Conservation (phyloP, 805 yeast genomes). For the Metschnikowia colocasiae region DNA sequence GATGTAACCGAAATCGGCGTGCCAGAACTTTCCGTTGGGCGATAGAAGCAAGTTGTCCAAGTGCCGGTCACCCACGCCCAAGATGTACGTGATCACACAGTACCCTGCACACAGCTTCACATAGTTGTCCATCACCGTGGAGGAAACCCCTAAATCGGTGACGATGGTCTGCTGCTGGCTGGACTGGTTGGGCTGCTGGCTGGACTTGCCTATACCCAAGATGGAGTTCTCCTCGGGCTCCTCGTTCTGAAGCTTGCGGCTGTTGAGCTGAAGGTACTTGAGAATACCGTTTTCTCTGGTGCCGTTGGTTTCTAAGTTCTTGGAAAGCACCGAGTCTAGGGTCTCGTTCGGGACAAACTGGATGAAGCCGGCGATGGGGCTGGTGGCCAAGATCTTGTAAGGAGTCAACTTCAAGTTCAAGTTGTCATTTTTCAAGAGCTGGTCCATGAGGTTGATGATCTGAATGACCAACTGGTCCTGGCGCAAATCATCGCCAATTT, state of each 20-base stretch:
- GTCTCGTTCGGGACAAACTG: conserved; percentile 95
- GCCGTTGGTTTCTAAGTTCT: conserved; percentile 15
- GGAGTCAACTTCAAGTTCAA: conserved; percentile 86
- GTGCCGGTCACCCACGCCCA: conserved; percentile 98
- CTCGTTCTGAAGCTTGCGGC: conserved; percentile 24
- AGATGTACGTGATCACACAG: conserved; percentile 88
- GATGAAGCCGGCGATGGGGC: conserved; percentile 85
- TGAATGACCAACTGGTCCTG: conserved; percentile 98
- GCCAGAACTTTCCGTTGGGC: conserved; percentile 85
- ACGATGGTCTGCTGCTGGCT: conserved; percentile 35
- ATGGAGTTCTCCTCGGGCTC: conserved; percentile 25
- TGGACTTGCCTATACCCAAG: conserved; percentile 8
- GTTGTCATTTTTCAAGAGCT: conserved; percentile 80
- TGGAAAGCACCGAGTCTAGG: conserved; percentile 66
- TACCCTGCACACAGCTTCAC: conserved; percentile 96
- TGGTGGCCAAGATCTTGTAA: conserved; percentile 85
- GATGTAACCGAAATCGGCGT: conserved; percentile 96
- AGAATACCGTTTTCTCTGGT: conserved; percentile 63
- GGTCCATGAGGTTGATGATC: conserved; percentile 87
- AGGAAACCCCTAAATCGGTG: conserved; percentile 46
- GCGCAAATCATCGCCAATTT: conserved; percentile 91
- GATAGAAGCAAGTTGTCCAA: conserved; percentile 81
- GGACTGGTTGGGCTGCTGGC: conserved; percentile 2
- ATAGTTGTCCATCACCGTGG: conserved; percentile 85
- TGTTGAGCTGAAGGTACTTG: conserved; percentile 62